phyloP scores from a whole-genome alignment of 1,139 yeast species.

The Debaryomyces psychrophilus region DNA sequence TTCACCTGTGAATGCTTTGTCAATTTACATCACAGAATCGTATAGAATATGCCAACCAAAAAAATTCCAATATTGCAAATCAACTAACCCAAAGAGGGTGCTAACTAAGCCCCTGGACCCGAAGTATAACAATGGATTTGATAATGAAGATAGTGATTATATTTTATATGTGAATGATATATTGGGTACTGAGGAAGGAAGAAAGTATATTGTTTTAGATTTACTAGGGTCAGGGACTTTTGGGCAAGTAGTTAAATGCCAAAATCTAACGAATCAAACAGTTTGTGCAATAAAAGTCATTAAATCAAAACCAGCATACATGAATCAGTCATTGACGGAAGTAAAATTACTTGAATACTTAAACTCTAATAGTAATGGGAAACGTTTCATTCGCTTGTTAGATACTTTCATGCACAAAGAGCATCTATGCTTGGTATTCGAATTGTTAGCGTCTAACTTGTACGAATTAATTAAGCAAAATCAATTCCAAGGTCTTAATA shows the following conservation, averaged over 20 bases:
- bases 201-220: slow-evolving; percentile 86
- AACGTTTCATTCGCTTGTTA: slow-evolving; percentile 73
- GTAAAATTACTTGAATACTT: slow-evolving; percentile 83
- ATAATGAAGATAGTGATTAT: slow-evolving; percentile 88
- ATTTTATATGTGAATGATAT: slow-evolving; percentile 93
- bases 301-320: slow-evolving; percentile 87
- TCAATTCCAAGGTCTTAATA: slow-evolving; percentile 87
- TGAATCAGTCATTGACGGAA: slow-evolving; percentile 91
- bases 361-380: slow-evolving; percentile 73
- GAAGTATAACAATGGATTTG: slow-evolving; percentile 77
- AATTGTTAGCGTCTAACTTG: slow-evolving; percentile 80
- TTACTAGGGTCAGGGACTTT: slow-evolving; percentile 95
- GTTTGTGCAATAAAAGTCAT: slow-evolving; percentile 94
- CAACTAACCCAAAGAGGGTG: slow-evolving; percentile 88
- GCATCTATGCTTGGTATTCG: slow-evolving; percentile 92
- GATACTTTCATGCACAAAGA: slow-evolving; percentile 93
- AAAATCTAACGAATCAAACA: slow-evolving; percentile 83
- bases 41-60: slow-evolving; percentile 86
- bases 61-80: slow-evolving; percentile 75
- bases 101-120: slow-evolving; percentile 93
- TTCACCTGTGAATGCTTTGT: slow-evolving; percentile 85
- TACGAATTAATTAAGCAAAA: slow-evolving; percentile 92
- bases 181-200: slow-evolving; percentile 83
- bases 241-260: slow-evolving; percentile 98
- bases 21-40: slow-evolving; percentile 76